Percentiles rank a stretch among this genome's conserved stretches.
Evolutionary conservation across 2,329 filamentous ascomycete species (phyloP).

Genomic region (Cercospora zeina): DNA sequence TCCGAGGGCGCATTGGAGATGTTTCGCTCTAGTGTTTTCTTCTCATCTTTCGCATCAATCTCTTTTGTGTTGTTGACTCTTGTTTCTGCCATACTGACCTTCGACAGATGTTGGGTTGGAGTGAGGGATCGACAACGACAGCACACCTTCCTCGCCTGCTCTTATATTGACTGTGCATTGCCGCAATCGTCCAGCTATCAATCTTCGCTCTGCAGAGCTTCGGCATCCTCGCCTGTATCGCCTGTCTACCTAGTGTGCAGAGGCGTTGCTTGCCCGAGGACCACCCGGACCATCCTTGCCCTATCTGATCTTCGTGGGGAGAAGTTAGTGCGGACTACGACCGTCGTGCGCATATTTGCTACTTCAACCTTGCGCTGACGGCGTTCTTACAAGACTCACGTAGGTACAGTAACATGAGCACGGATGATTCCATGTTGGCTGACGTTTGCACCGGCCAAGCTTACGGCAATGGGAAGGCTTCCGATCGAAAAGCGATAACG

Average conservation of each 20-base stretch:
- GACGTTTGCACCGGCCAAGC: conserved; percentile 5
- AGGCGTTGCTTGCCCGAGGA: conserved; percentile 5
- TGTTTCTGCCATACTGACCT: background rate
- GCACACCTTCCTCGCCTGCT: background rate
- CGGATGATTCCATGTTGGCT: background rate
- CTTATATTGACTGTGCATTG: conserved; percentile 5
- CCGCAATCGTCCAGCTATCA: background rate
- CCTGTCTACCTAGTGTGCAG: conserved; percentile 3
- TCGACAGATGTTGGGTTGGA: background rate
- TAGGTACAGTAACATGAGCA: background rate
- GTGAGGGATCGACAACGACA: background rate
- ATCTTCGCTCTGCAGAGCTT: conserved; percentile 1
- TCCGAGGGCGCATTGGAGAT: conserved; percentile 23
- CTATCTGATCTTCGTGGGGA: conserved; percentile 6
- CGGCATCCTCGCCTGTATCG: conserved; percentile 6
- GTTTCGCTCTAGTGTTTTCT: conserved; percentile 17
- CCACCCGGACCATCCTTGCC: conserved; percentile 1
- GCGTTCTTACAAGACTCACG: background rate
- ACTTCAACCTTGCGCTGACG: background rate
- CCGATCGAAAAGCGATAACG: conserved; percentile 9
- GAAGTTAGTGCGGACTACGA: background rate
- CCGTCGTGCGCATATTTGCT: background rate
- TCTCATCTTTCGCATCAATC: conserved; percentile 19
- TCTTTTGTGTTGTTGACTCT: conserved; percentile 11
- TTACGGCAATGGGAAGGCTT: conserved; percentile 7